Base-by-base conservation (phyloP, 2,329 filamentous ascomycete species). In the Chaetomium olivaceum region DNA sequence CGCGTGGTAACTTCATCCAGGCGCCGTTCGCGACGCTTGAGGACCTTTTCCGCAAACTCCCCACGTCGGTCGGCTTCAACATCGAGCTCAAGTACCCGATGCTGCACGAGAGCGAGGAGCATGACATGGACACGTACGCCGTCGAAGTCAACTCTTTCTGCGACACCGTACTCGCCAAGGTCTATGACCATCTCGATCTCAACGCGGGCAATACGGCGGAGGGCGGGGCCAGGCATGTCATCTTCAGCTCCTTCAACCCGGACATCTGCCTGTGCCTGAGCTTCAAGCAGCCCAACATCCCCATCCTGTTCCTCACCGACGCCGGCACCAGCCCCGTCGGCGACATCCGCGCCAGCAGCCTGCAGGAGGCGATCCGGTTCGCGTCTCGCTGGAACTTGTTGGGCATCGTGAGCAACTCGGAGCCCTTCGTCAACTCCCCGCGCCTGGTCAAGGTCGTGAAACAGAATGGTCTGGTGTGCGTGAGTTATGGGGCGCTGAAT, bases 11-110 rank as follows among this genome's bases (percentile, higher is more conserved):
- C 75, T 96, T 96, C 73, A 98, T 99, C 73, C 94, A 98, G 76
- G 92, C 91, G 0, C 93, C 94, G 0, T 99, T 99, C 79, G 93
- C 94, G 8, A 99, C 95, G 0, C 83, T 99, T 4, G 93, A 97
- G 77, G 92, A 97, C 68, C 88, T 98, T 76, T 97, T 99, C 80
- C 86, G 87, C 73, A 89, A 93, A 74, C 81, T 99, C 0, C 92
- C 93, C 0, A 85, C 90, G 68, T 83, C 87, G 16, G 91, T 96
- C 25, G 93, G 95, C 16, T 99, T 99, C 84, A 98, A 99, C 78
- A 96, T 99, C 71, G 95, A 99, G 81, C 91, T 99, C 85, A 98
- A 99, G 79, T 99, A 99, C 76, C 95, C 95, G 5, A 98, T 98
- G 93, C 86, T 99, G 51, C 90, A 94, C 76, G 96, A 99, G 81